phyloP scores from a whole-genome alignment of 768 basidiomycete genomes.

The Panaeolus cyanescens region DNA sequence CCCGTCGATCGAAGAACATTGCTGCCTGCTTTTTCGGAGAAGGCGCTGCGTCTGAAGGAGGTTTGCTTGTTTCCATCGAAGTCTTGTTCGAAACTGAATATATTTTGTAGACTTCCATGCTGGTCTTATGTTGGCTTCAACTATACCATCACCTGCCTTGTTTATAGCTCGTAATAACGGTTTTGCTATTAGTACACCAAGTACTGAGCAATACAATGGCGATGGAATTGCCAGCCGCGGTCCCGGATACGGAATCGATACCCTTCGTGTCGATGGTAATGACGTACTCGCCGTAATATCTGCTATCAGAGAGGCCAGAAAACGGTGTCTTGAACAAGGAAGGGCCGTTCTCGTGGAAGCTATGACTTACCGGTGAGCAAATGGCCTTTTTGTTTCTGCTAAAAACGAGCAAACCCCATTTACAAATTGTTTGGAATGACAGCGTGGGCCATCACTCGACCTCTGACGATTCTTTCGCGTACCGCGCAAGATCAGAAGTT shows the following conservation, averaged over 20 bases:
- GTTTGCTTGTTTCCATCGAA: conserved; percentile 26
- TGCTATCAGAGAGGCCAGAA: conserved; percentile 72
- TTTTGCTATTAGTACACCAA: conserved; percentile 93
- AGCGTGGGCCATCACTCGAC: conserved; percentile 95
- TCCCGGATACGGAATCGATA: conserved; percentile 90
- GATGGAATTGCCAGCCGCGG: conserved; percentile 93
- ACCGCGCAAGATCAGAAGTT: conserved; percentile 86
- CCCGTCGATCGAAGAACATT: conserved; percentile 66
- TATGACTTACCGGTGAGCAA: conserved; percentile 80
- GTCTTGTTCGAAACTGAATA: conserved; percentile 3
- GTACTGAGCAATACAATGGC: conserved; percentile 85
- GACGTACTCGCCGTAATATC: conserved; percentile 83
- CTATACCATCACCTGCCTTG: conserved; percentile 71
- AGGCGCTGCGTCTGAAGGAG: conserved; percentile 91
- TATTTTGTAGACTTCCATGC: conserved; percentile 80
- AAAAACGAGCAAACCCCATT: conserved; percentile 3
- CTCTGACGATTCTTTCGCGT: conserved; percentile 95
- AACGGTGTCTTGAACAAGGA: conserved; percentile 72
- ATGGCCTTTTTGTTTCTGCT: background rate
- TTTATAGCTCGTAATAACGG: conserved; percentile 85
- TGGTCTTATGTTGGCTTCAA: conserved; percentile 79
- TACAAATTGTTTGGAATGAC: conserved; percentile 6
- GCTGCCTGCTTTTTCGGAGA: conserved; percentile 94
- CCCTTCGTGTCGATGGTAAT: conserved; percentile 92
- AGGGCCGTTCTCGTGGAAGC: conserved; percentile 86